phyloP scores from a whole-genome alignment of 2,329 filamentous ascomycete species.

The Scortechinia acanthostroma region DNA sequence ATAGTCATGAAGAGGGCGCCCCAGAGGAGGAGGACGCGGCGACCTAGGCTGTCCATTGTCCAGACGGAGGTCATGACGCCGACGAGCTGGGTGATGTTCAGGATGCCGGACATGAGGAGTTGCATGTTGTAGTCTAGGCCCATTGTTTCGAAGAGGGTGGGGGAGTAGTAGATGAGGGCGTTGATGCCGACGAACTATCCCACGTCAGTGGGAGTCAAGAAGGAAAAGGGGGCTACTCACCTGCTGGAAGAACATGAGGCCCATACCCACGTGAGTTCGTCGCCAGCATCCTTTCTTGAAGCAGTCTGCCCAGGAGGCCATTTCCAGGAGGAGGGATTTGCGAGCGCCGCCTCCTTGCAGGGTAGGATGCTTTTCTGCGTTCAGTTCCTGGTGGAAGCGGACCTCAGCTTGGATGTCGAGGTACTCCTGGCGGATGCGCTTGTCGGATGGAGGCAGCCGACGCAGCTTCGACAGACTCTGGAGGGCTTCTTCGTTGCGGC shows the following conservation, averaged over 20 bases:
- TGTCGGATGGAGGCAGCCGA: conserved; percentile 34
- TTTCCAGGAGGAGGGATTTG: conserved; percentile 30
- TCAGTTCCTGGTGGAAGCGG: conserved; percentile 36
- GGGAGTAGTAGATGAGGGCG: conserved; percentile 39
- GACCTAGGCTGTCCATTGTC: conserved; percentile 37
- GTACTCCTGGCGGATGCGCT: conserved; percentile 39
- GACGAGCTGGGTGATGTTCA: conserved; percentile 34
- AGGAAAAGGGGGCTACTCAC: conserved; percentile 8
- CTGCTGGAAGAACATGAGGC: conserved; percentile 50
- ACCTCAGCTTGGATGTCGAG: conserved; percentile 42
- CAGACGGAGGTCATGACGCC: conserved; percentile 35
- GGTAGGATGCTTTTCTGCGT: conserved; percentile 19
- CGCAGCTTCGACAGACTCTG: conserved; percentile 37
- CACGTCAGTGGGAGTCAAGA: neutral
- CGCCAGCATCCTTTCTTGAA: conserved; percentile 39
- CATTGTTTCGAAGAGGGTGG: conserved; percentile 37
- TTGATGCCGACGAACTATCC: conserved; percentile 37
- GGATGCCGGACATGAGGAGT: conserved; percentile 34
- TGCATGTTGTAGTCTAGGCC: conserved; percentile 31
- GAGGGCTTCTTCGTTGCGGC: conserved; percentile 37
- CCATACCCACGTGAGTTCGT: conserved; percentile 32
- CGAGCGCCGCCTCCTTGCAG: conserved; percentile 20
- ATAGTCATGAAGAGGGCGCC: conserved; percentile 35
- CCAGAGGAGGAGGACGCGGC: conserved; percentile 32
- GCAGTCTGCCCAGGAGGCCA: conserved; percentile 38